Base-by-base conservation (phyloP, 225 moss, liverwort and hornwort species). In the Bryum argenteum region DNA sequence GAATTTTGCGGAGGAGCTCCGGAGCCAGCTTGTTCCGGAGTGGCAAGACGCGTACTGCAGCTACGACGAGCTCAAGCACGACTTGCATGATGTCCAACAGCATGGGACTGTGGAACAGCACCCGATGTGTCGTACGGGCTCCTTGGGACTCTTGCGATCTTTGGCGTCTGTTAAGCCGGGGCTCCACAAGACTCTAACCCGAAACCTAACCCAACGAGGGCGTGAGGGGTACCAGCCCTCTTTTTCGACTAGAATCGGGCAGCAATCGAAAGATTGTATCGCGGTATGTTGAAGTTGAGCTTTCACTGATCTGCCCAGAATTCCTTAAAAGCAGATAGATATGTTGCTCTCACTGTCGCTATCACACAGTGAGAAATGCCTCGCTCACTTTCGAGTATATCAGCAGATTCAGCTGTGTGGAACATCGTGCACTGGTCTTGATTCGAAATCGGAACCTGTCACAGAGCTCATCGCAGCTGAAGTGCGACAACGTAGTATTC, bases 21-120 rank as follows among this genome's bases (percentile, higher is more conserved):
- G 74, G 54, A 55, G 45, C 6, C 56, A 79, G 56, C 65, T 79
- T 5, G 65, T 87, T 8, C 79, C 80, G 12, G 87, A 87, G 71
- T 87, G 87, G 85, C 66, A 81, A 61, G 80, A 81, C 6, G 85
- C 84, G 22, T 84, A 87, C 42, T 75, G 81, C 78, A 66, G 53
- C 38, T 87, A 84, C 63, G 54, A 65, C 38, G 65, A 78, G 38
- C 79, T 87, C 15, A 87, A 87, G 73, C 43, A 39, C 28, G 81
- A 84, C n/a, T 66, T 87, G 71, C 43, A 48, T 10, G 71, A 75
- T 45, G 65, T 84, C 47, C 23, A 72, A 65, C 69, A 75, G 45
- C 71, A 82, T 26, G 66, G 67, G 59, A 52, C 54, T 14, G 62
- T 62, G 50, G 71, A 66, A 17, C 54, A 62, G 45, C 48, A 61